Base-by-base conservation (phyloP, 106 monocot species). In the Vanilla planifolia region DNA sequence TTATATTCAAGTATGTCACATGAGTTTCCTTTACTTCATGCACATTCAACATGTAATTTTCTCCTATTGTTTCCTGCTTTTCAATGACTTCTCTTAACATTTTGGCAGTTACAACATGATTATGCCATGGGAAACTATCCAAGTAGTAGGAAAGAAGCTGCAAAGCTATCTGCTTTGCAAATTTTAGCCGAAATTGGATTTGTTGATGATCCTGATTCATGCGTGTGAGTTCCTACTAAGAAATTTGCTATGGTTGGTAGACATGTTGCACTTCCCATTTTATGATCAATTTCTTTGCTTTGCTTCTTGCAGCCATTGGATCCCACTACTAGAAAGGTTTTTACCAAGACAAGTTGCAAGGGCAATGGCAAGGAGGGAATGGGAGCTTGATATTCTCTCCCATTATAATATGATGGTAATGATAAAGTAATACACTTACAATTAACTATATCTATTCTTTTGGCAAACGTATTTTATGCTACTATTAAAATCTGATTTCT, bases 61-160 rank as follows among this genome's bases (percentile, higher is more conserved):
- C 14, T 28, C 35, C 21, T 20, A n/a, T 28, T 57, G 9, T 35
- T 4, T 35, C 5, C 20, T 57, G 19, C 21, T 11, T 29, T 34
- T 46, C 39, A 30, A 27, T 51, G 48, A 36, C 19, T 55, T 25
- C 36, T 53, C 62, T 61, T n/a, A n/a, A n/a, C n/a, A n/a, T n/a
- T 43, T 41, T 71, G 17, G 53, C 75, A 98, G 98, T 68, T 98
- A 22, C 98, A 98, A 76, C 92, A 98, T 71, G 98, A 98, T 70
- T 98, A 98, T 60, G 85, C 88, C 47, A 77, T 86, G 53, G 98
- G 98, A 71, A 98, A 88, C 68, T 98, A 98, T 78, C 98, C 98
- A 10, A 92, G 92, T 64, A 85, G 85, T 28, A 79, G 92, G 55
- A 88, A 98, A 73, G 92, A 92, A 82, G 98, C 98, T 63, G 92